Evolutionary conservation across 73 alveolate species (phyloP).

Genomic region (Paramecium sexaurelia): DNA sequence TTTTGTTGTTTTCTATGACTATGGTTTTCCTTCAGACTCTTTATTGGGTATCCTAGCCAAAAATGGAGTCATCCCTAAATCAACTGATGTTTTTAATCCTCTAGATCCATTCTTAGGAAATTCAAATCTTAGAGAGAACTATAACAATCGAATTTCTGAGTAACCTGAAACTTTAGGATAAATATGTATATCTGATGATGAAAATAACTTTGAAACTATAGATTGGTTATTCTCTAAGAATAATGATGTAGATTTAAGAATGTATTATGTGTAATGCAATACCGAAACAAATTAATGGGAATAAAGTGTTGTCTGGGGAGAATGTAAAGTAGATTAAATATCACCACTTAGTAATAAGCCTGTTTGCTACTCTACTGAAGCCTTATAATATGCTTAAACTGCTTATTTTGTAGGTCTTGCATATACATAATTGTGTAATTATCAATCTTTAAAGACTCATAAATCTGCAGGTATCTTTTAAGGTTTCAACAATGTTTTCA

Average conservation of each 20-base stretch:
- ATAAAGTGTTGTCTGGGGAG: conserved; percentile 66
- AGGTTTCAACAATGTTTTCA: neutral
- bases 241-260: conserved; percentile 70
- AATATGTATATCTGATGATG: neutral
- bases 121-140: conserved; percentile 47
- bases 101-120: conserved; percentile 69
- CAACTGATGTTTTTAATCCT: conserved; percentile 70
- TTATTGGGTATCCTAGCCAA: conserved; percentile 58
- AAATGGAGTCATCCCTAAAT: conserved; percentile 71
- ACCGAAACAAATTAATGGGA: neutral
- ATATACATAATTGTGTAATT: conserved; percentile 77
- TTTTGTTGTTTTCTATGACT: conserved; percentile 86
- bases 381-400: conserved; percentile 87
- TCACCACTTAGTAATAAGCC: conserved; percentile 51
- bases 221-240: conserved; percentile 67
- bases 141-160: neutral
- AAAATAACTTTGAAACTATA: neutral
- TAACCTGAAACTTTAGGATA: neutral
- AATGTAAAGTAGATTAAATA: conserved; percentile 71
- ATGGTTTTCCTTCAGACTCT: conserved; percentile 76
- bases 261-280: conserved; percentile 62
- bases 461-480: conserved; percentile 26
- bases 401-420: conserved; percentile 86
- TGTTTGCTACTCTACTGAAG: conserved; percentile 91
- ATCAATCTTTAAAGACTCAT: conserved; percentile 81